Percentiles rank a stretch among this genome's conserved stretches.
Conservation (phyloP, 2,329 filamentous ascomycete species). For the Fusarium ambrosium region DNA sequence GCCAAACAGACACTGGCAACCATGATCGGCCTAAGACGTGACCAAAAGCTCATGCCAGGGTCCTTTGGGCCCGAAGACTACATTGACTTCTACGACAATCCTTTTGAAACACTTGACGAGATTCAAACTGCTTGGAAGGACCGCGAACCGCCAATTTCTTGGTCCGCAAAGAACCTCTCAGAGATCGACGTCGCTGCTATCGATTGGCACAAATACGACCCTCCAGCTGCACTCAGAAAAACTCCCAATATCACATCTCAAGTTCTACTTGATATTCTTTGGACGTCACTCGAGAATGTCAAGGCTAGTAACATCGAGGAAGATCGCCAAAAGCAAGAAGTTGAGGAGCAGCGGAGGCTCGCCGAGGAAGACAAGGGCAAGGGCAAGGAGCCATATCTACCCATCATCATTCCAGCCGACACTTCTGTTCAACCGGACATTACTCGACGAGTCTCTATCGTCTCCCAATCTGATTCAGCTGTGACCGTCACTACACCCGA, state of each 20-base stretch:
- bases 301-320: constrained; percentile 53
- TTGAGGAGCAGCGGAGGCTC: constrained; percentile 43
- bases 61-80: constrained; percentile 50
- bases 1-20: constrained; percentile 2
- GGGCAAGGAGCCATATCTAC: constrained; percentile 54
- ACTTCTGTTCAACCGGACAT: not conserved
- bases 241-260: constrained; percentile 56
- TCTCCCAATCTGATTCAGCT: constrained; percentile 21
- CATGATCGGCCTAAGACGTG: constrained; percentile 25
- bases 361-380: constrained; percentile 49
- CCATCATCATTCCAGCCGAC: constrained; percentile 49
- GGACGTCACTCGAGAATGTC: constrained; percentile 61
- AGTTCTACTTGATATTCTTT: constrained; percentile 57
- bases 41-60: constrained; percentile 46
- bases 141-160: constrained; percentile 33
- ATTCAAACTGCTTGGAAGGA: constrained; percentile 43
- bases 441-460: constrained; percentile 4
- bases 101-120: constrained; percentile 44
- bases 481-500: constrained; percentile 19
- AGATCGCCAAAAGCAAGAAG: constrained; percentile 48
- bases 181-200: constrained; percentile 47
- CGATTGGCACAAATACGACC: constrained; percentile 63
- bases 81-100: constrained; percentile 48
- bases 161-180: constrained; percentile 41
- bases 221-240: constrained; percentile 58